phyloP scores from a whole-genome alignment of 257 asterid species.

The Primulina tabacum region DNA sequence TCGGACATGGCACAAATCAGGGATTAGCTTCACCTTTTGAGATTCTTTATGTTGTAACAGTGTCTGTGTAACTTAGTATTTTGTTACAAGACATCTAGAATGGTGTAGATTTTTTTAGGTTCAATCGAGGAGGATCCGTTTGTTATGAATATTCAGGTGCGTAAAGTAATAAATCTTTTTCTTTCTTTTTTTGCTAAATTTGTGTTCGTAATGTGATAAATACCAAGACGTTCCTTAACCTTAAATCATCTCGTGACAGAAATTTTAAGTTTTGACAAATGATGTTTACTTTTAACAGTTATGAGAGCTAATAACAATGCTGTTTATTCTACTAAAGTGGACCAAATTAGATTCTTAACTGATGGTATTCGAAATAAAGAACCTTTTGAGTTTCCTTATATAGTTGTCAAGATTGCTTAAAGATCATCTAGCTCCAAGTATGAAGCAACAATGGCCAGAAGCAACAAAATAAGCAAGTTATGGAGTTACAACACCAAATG shows the following conservation, averaged over 20 bases:
- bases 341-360: background rate
- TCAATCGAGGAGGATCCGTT: constrained; percentile 1
- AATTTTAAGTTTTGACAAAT: background rate
- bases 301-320: background rate
- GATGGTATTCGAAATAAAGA: background rate
- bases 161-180: background rate
- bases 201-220: background rate
- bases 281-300: background rate
- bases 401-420: background rate
- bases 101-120: background rate
- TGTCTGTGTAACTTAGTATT: background rate
- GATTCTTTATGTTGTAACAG: constrained; percentile 19
- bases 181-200: background rate
- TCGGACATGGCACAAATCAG: constrained; percentile 6
- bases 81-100: too few species aligned
- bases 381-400: background rate
- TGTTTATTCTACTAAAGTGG: background rate
- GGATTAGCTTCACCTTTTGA: constrained; percentile 3
- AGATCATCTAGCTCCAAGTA: constrained; percentile 10
- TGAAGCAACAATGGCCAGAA: background rate
- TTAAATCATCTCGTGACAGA: too few species aligned
- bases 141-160: background rate
- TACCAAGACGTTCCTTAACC: background rate
- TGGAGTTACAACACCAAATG: constrained; percentile 53
- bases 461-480: constrained; percentile 21